Base-by-base conservation (phyloP, 108 stramenopile species). In the Aurantiochytrium sp. region DNA sequence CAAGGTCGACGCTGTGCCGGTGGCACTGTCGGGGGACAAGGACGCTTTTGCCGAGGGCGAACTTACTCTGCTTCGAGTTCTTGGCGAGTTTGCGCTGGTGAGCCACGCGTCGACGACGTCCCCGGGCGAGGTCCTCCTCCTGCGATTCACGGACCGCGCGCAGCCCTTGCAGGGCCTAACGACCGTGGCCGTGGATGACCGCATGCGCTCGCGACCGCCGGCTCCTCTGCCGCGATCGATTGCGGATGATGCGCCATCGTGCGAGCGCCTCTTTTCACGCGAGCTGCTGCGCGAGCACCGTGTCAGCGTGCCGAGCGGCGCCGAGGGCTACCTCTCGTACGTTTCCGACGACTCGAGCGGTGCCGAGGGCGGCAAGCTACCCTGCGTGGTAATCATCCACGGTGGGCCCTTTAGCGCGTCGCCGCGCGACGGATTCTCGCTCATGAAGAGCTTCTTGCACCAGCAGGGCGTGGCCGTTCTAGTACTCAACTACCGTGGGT, bases 391-490 rank as follows among this genome's bases (percentile, higher is more conserved):
- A 24, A 81, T 81, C 19, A 48, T 81, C 32, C 73, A 81, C 39
- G 73, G 73, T 8, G 73, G 73, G 6, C 73, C 73, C 15, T 81
- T 81, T 24, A 48, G 73, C 45, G 73, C 73, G 73, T 48, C 42
- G 6, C 73, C 73, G 17, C 39, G 73, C 6, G 73, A 81, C 3
- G 45, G 19, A 6, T 81, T 81, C 45, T 41, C 30, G 73, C 6
- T 48, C 10, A 17, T 48, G 45, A 22, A 30, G 12, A 81, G 30
- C 24, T 48, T 81, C 39, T 42, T 48, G 6, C 17, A 30, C 21
- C 42, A n/a, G 39, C 73, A 48, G 12, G 73, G 73, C 39, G 39
- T 48, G 0, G 39, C 73, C 24, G 45, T 81, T 17, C 32, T 81
- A 6, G 30, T 81, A 48, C 8, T 81, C 10, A 81, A 81, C 45